phyloP scores from a whole-genome alignment of 495 filamentous ascomycete genomes.

The Lophiostoma macrostomum region DNA sequence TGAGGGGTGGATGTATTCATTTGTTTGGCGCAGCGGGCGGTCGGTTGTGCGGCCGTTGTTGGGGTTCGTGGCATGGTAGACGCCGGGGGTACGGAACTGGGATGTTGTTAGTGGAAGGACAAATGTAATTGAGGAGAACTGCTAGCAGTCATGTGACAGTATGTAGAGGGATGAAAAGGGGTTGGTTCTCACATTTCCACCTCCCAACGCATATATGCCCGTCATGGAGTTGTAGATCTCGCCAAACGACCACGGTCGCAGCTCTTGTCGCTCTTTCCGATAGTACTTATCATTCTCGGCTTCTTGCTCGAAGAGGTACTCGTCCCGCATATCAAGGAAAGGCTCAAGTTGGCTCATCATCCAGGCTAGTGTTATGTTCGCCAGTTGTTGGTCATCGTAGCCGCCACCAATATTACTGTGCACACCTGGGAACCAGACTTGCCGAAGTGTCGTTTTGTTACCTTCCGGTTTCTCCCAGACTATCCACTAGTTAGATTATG shows the following conservation, averaged over 20 bases:
- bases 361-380: slow-evolving; percentile 67
- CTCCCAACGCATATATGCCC: slow-evolving; percentile 52
- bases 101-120: not conserved
- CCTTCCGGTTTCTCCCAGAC: slow-evolving; percentile 56
- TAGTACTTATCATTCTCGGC: slow-evolving; percentile 48
- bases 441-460: slow-evolving; percentile 52
- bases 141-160: too few species aligned
- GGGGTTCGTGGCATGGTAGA: slow-evolving; percentile 56
- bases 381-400: slow-evolving; percentile 56
- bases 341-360: slow-evolving; percentile 68
- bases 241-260: slow-evolving; percentile 60
- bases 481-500: too few species aligned
- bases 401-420: slow-evolving; percentile 67
- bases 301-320: slow-evolving; percentile 52
- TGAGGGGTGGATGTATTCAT: slow-evolving; percentile 63
- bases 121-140: too few species aligned
- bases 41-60: slow-evolving; percentile 43
- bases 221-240: slow-evolving; percentile 49
- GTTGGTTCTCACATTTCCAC: slow-evolving; percentile 38
- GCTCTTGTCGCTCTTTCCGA: slow-evolving; percentile 46
- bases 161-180: not conserved
- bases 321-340: slow-evolving; percentile 56
- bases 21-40: slow-evolving; percentile 54
- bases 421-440: slow-evolving; percentile 72
- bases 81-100: slow-evolving; percentile 53